Base-by-base conservation (phyloP, 2,329 filamentous ascomycete species). In the Fusarium albidum region DNA sequence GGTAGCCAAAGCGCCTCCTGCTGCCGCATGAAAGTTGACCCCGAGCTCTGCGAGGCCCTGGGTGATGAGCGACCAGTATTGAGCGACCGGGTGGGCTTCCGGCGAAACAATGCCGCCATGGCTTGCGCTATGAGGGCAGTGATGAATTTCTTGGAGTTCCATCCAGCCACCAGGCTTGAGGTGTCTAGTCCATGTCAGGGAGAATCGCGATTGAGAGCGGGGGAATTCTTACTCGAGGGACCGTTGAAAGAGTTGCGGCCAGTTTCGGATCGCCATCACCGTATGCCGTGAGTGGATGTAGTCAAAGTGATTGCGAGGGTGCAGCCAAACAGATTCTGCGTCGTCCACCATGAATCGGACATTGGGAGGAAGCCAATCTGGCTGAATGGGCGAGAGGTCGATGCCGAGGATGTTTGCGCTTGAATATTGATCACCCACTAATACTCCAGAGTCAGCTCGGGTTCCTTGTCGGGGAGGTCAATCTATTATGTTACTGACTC, bases 261-360 rank as follows among this genome's bases (percentile, higher is more conserved):
- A 86, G 62, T 86, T 76, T 41, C 77, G 79, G 52, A 86, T 80
- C 3, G 79, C 81, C 74, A 81, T 78, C 12, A 82, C 79, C 2
- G 82, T 80, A 49, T 83, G 79, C 4, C 85, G 76, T n/a, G 80
- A 78, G 64, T 87, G 84, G 28, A 87, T 78, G 52, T 84, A 85
- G 66, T 87, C 83, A 48, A 85, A 87, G 44, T 80, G 76, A 53
- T 83, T 78, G 5, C 68, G 64, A 6, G 79, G 78, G 55, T 83
- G 77, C 13, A 84, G 67, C 83, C 83, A 87, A 5, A 77, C 75
- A 49, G 76, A 77, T 67, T 86, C 83, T 21, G 81, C 75, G 56
- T 86, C 83, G 52, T 86, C 83, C 10, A 86, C 75, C 64, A 82
- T 72, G 59, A 84, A 85, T 18, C 75, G 74, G 15, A 83, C 75